Evolutionary conservation across 805 yeast genomes (phyloP), one percentile per base, ranked within the genome.

Genomic region (Saturnispora silvae): DNA sequence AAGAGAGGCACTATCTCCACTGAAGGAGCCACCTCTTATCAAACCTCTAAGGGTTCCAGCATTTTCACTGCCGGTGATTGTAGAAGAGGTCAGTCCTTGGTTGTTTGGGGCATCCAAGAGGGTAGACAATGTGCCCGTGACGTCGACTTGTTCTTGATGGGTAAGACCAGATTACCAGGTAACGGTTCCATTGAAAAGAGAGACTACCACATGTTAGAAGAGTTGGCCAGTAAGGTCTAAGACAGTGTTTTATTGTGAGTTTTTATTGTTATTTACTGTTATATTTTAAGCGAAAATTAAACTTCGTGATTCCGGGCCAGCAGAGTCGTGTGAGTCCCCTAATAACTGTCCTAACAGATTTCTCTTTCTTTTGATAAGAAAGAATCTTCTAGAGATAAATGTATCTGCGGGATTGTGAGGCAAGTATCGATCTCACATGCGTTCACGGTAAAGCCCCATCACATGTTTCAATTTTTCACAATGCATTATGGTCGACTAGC

Each of bases 61-160:
- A 54, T 86, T 43, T 89, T 87, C 54, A 84, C 96, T 34, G 96
- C 97, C 35, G 98, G 98, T 64, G 98, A 89, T 62, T 92, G 97
- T 66, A 81, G 98, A 70, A 79, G 97, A 65, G 98, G 98, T 20
- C 98, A 89, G 68, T 84, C 96, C 2, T 73, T 89, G 60, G 89
- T 89, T 59, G 98, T 89, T 39, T 92, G 97, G 97, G 98, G 97
- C 65, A 89, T 89, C 50, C 97, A 92, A 65, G 98, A 89, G 65
- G 98, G 98, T 48, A 79, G 97, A 68, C 96, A 89, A 63, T 86
- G 96, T 74, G 98, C 98, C 26, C 72, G 95, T 48, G 86, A 84
- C 50, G 94, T 89, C 45, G 98, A 89, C 56, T 59, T 67, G 49
- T 81, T 60, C 59, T 68, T 89, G 58, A 75, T 77, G 76, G 87